phyloP scores from a whole-genome alignment of 2,329 filamentous ascomycete genomes.

The Didymella lethalis region DNA sequence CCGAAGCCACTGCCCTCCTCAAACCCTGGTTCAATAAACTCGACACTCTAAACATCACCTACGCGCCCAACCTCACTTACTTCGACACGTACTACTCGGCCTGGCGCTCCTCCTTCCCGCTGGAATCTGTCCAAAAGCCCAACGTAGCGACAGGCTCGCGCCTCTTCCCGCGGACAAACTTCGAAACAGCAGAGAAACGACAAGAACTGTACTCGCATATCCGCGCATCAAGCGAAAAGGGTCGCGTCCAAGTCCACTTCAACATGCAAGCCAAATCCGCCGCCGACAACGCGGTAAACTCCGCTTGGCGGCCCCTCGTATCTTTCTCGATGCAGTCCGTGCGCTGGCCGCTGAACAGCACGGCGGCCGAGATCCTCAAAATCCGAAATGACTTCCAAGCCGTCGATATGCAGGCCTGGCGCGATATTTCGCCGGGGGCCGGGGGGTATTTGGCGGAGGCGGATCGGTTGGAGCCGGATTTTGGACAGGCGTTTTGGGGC shows the following conservation, averaged over 20 bases:
- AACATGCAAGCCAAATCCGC: constrained; percentile 43
- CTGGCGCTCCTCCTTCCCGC: constrained; percentile 46
- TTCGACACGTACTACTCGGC: constrained; percentile 45
- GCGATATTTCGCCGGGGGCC: constrained; percentile 34
- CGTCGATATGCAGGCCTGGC: constrained; percentile 29
- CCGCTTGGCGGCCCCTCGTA: constrained; percentile 35
- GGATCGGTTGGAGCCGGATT: constrained; percentile 35
- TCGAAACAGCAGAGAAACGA: constrained; percentile 43
- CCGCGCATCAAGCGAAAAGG: constrained; percentile 45
- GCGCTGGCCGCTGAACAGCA: constrained; percentile 27
- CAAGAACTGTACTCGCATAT: constrained; percentile 41
- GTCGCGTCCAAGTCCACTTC: constrained; percentile 47
- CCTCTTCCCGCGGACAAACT: constrained; percentile 46
- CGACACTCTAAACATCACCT: constrained; percentile 38
- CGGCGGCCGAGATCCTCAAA: constrained; percentile 26
- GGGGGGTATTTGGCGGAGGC: constrained; percentile 43
- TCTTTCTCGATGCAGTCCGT: constrained; percentile 36
- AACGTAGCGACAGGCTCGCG: constrained; percentile 47
- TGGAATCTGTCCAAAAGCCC: constrained; percentile 45
- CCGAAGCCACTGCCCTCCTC: constrained; percentile 40
- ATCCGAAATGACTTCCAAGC: constrained; percentile 25
- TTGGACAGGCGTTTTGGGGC: constrained; percentile 42
- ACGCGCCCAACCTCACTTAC: constrained; percentile 47
- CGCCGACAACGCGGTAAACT: constrained; percentile 37
- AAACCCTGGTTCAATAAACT: constrained; percentile 46